A percentile compares a stretch with the other conserved stretches of the same genome.
These are phyloP conservation scores for Isatis lusitanica DNA, from an alignment of 441 rosid genomes.

Conservation along the genomic window DNA sequence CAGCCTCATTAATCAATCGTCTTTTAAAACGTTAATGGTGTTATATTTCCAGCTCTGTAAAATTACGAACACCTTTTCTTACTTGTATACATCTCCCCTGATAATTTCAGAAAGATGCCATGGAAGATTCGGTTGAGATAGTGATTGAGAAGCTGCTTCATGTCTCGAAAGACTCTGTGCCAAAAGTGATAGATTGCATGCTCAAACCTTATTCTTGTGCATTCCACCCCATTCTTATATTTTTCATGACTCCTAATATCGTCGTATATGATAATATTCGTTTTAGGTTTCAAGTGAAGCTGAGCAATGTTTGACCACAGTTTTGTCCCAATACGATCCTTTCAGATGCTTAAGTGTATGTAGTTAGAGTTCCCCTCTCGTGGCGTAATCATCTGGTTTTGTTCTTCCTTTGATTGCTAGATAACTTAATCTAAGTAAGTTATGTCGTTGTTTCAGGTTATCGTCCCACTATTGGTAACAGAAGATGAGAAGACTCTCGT, in stretches of 20 bases:
- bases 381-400: not conserved
- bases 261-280: conserved; percentile 23
- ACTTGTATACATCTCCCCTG: conserved; percentile 21
- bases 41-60: not conserved
- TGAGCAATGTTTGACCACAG: conserved; percentile 79
- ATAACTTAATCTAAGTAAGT: not conserved
- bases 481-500: conserved; percentile 96
- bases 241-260: conserved; percentile 17
- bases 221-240: not conserved
- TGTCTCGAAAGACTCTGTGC: conserved; percentile 60
- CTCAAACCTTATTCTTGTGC: conserved; percentile 12
- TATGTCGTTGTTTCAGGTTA: conserved; percentile 53
- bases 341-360: conserved; percentile 95
- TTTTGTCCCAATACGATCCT: conserved; percentile 84
- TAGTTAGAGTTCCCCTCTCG: conserved; percentile 26
- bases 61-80: conserved; percentile 13
- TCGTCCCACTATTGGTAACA: conserved; percentile 83
- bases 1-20: not conserved
- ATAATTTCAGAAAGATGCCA: conserved; percentile 64
- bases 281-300: conserved; percentile 80
- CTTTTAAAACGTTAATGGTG: not conserved
- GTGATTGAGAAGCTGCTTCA: conserved; percentile 89
- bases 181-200: conserved; percentile 56
- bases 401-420: not conserved
- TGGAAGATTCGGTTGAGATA: conserved; percentile 91